These are phyloP conservation scores for Nyssa sinensis DNA, from an alignment of 148 eudicot genomes.

Conservation along the genomic window DNA sequence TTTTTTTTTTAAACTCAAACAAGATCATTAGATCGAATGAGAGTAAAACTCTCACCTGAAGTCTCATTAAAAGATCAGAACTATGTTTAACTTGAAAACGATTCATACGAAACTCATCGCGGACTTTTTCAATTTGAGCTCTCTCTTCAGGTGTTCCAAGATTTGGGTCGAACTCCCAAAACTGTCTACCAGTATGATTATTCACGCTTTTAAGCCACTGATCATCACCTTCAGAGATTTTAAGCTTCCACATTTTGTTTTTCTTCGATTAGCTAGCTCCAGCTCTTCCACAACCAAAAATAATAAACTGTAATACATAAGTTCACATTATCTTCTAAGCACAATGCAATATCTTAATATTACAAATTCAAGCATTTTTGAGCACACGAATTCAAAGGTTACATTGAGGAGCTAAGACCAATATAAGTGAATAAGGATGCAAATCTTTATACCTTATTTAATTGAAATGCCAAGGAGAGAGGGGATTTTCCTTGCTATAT, in stretches of 20 bases:
- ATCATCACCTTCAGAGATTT: slow-evolving; percentile 23
- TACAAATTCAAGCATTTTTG: too few relatives aligned
- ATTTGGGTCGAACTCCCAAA: slow-evolving; percentile 30
- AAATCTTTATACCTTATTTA: too few relatives aligned
- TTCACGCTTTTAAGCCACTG: slow-evolving; percentile 25
- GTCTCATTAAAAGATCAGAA: slow-evolving; percentile 36
- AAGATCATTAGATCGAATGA: too few relatives aligned
- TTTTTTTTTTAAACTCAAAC: too few relatives aligned
- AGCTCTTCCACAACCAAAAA: not conserved
- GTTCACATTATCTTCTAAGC: not conserved
- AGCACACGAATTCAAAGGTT: too few relatives aligned
- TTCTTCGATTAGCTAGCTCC: not conserved
- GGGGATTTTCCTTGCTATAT: too few relatives aligned
- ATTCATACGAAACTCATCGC: slow-evolving; percentile 16
- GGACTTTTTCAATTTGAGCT: slow-evolving; percentile 20
- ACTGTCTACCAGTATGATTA: slow-evolving; percentile 32
- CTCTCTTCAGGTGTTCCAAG: slow-evolving; percentile 21
- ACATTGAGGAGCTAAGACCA: too few relatives aligned
- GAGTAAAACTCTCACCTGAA: slow-evolving; percentile 31
- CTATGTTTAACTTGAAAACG: slow-evolving; percentile 34
- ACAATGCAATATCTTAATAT: not conserved
- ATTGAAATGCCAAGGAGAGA: too few relatives aligned
- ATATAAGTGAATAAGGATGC: too few relatives aligned
- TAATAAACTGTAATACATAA: not conserved
- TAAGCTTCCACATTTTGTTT: slow-evolving; percentile 36